Base-by-base conservation (phyloP, 2,329 filamentous ascomycete genomes). In the Lanzia echinophila region DNA sequence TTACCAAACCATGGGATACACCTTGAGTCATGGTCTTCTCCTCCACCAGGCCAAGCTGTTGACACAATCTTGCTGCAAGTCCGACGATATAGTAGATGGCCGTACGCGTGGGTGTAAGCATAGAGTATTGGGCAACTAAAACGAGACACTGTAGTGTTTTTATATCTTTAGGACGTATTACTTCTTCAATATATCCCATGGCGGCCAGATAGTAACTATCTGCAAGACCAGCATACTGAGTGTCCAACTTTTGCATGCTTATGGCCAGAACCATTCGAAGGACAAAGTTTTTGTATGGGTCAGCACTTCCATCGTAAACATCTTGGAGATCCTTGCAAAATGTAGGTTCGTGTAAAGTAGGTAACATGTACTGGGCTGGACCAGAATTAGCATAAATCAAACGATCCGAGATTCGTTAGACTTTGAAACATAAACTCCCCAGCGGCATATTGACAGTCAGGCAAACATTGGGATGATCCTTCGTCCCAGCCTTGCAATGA, bases 171-270 rank as follows among this genome's bases (percentile, higher is more conserved):
- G 86, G 84, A 50, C 85, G 84, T 52, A 97, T 79, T 11, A 95
- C 84, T 2, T 83, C 82, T 68, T 96, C 88, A 57, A 97, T 83
- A 63, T 85, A 85, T 58, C 86, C 83, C 73, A 97, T 84, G 5
- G 92, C 92, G 22, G 91, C 88, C 20, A 96, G 78, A 66, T 96
- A 97, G 72, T 95, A 97, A 67, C 90, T 91, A 70, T 97, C 92
- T 31, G 94, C 92, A 28, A 97, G 75, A 22, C 91, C 91, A n/a
- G 91, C 90, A 69, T 94, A 97, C 60, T 88, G 84, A 0, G 86
- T 82, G 67, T 91, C 89, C 64, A 96, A 78, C 70, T 95, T 96
- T 70, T 97, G 92, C 70, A 97, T 81, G 68, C 90, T 92, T 65
- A 96, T 95, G 31, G 94, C 92, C 65, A 97, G 84, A 50, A 96